Evolutionary conservation across 2,329 filamentous ascomycete species (phyloP).

Genomic region (Curvularia hawaiiensis): DNA sequence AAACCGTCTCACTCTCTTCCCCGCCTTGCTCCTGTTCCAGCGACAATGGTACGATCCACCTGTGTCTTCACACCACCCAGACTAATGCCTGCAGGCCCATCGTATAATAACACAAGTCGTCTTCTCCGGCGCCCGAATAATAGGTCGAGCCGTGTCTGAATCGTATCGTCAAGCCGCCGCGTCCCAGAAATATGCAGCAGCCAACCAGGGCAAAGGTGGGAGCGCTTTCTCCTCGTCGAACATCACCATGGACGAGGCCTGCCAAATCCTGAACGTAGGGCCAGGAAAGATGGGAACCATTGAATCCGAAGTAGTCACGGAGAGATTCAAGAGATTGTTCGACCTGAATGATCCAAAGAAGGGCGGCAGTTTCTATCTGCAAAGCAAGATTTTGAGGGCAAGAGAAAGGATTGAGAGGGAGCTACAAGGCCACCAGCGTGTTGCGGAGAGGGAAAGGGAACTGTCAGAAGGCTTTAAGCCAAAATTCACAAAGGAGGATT

Average conservation of each 20-base stretch:
- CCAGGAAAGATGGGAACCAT: conserved; percentile 79
- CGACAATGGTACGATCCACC: conserved; percentile 34
- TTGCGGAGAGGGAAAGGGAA: conserved; percentile 76
- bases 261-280: conserved; percentile 95
- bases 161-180: conserved; percentile 95
- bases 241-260: conserved; percentile 94
- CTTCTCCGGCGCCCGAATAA: conserved; percentile 85
- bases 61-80: not conserved
- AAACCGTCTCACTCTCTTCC: not conserved
- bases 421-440: conserved; percentile 72
- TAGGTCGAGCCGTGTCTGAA: conserved; percentile 90
- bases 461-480: conserved; percentile 88
- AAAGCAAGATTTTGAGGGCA: conserved; percentile 93
- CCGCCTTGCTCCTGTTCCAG: not conserved
- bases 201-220: conserved; percentile 62
- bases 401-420: conserved; percentile 92
- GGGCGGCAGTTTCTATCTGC: conserved; percentile 96
- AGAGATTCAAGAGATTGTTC: conserved; percentile 92
- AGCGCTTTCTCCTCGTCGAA: conserved; percentile 66
- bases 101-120: conserved; percentile 93
- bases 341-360: conserved; percentile 94
- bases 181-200: conserved; percentile 78
- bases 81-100: conserved; percentile 71
- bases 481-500: conserved; percentile 84
- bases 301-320: conserved; percentile 78